Conservation (phyloP, 257 asterid species). For the Jaltomata sinuosa region DNA sequence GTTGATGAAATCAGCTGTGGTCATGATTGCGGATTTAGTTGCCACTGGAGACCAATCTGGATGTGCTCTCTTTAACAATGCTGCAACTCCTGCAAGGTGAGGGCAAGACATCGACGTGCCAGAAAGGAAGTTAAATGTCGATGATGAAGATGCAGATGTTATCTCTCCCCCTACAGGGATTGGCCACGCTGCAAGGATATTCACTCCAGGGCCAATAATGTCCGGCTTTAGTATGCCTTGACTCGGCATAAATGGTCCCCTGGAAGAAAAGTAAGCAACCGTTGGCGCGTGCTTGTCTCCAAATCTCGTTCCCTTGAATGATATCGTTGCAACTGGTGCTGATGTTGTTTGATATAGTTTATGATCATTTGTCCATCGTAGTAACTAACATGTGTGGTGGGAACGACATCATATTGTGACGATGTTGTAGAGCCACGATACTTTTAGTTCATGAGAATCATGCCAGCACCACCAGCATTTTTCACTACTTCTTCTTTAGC, state of each 20-base stretch:
- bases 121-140: neutral
- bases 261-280: neutral
- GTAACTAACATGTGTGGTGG: neutral
- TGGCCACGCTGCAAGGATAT: neutral
- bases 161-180: neutral
- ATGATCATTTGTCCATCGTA: neutral
- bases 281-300: neutral
- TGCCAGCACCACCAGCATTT: neutral
- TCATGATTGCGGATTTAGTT: neutral
- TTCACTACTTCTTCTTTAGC: neutral
- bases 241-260: neutral
- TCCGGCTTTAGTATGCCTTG: neutral
- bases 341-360: neutral
- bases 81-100: constrained; percentile 2
- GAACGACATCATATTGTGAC: neutral
- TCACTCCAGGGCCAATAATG: neutral
- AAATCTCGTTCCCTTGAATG: neutral
- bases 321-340: neutral
- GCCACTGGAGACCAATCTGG: constrained; percentile 1
- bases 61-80: neutral
- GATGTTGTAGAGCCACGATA: neutral
- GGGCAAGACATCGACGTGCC: neutral
- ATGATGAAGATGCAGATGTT: neutral
- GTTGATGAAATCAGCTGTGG: neutral
- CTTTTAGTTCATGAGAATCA: neutral